Base-by-base conservation (phyloP, 176 grass and related monocot genomes). In the Ensete glaucum region DNA sequence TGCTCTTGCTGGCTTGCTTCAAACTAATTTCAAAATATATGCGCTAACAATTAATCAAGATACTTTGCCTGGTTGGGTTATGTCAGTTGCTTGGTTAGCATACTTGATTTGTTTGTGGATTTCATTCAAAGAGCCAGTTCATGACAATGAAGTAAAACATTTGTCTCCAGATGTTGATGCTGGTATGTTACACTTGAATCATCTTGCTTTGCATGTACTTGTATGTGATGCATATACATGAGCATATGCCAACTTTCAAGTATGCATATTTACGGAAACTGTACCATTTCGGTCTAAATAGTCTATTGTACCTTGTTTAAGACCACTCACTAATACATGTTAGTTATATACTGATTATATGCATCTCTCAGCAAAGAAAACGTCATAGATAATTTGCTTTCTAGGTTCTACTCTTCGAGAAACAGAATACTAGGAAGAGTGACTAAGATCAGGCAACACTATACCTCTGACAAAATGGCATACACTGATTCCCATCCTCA, bases 51-150 rank as follows among this genome's bases (percentile, higher is more conserved):
- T 97, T 75, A 93, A 90, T 82, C 87, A 86, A 83, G 79, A 89
- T 49, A 97, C 94, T 62, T 82, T 93, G 57, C 90, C 94, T 88
- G 94, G 94, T 83, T 97, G 94, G 90, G 65, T 97, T 72, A 97
- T 97, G 94, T 83, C 88, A 75, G 74, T 90, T 85, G 75, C 90
- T 82, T 97, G 94, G 94, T 84, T 97, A 3, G 25, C 87, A 57
- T 93, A 97, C 74, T 88, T 90, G 72, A 54, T 92, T 65, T 90
- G 90, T 87, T 76, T 97, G 65, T 89, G 77, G n/a, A 76, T 93
- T 77, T 80, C 90, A 3, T 97, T 97, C 77, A 97, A 88, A 81
- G 94, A 97, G 77, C 94, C 94, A 21, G 77, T 86, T 79, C 85
- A 80, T 85, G 77, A 82, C 50, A 70, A 57, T 50, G 81, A 93